These are phyloP conservation scores for Kodamaea sagamina DNA, from an alignment of 805 yeast genomes.

Conservation along the genomic window DNA sequence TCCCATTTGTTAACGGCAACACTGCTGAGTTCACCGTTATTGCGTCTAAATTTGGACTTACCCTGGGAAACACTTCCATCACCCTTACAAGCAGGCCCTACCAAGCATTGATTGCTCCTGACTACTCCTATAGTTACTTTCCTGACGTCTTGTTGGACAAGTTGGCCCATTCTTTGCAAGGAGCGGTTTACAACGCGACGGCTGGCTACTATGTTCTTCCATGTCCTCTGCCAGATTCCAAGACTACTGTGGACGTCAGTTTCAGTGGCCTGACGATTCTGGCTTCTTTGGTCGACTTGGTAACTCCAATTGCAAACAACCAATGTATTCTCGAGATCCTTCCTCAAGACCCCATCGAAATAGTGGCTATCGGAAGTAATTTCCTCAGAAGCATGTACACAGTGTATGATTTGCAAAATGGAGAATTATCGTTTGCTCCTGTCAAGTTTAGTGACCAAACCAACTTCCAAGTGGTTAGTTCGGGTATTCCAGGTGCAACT, in stretches of 20 bases:
- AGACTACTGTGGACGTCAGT: constrained; percentile 42
- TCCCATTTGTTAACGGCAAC: constrained; percentile 44
- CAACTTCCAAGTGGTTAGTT: constrained; percentile 30
- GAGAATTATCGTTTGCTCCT: constrained; percentile 27
- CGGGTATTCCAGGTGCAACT: constrained; percentile 49
- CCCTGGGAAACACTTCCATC: constrained; percentile 13
- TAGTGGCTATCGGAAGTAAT: constrained; percentile 24
- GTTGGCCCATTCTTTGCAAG: constrained; percentile 34
- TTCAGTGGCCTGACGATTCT: constrained; percentile 59
- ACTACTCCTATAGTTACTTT: constrained; percentile 42
- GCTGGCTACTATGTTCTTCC: constrained; percentile 48
- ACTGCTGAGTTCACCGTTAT: constrained; percentile 46
- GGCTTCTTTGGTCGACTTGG: constrained; percentile 46
- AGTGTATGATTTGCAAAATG: constrained; percentile 29
- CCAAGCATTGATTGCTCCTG: constrained; percentile 36
- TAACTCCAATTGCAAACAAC: constrained; percentile 18
- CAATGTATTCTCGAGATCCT: constrained; percentile 12
- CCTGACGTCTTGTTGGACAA: constrained; percentile 37
- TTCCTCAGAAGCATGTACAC: constrained; percentile 28
- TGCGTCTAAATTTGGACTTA: constrained; percentile 36
- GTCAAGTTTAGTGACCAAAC: constrained; percentile 19
- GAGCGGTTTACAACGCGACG: constrained; percentile 43
- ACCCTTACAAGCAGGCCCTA: constrained; percentile 19
- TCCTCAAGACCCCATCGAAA: too few relatives aligned
- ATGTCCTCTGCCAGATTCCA: constrained; percentile 34